Evolutionary conservation across 805 yeast genomes (phyloP).

Genomic region (Cyberlindnera lachancei): DNA sequence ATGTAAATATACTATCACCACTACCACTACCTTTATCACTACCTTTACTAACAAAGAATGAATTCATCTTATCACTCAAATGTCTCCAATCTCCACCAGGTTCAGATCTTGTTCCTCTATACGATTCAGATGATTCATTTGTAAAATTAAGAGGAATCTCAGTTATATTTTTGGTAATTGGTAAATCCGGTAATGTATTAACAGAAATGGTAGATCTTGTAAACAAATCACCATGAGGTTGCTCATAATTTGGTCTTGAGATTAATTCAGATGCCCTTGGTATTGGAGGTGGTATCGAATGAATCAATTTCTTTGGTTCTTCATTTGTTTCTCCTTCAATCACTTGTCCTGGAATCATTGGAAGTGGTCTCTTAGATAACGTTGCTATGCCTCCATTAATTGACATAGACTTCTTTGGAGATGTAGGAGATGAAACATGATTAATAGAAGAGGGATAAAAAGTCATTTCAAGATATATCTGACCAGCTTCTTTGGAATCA

Average conservation of each 20-base stretch:
- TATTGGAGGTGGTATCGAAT: conserved; percentile 18
- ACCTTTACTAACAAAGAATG: too few species aligned
- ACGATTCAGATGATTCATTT: too few species aligned
- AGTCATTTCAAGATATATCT: conserved; percentile 83
- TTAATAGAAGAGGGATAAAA: conserved; percentile 55
- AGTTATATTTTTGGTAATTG: too few species aligned
- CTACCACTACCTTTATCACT: too few species aligned
- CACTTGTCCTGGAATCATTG: conserved; percentile 22
- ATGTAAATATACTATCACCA: too few species aligned
- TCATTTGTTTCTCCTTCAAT: background rate
- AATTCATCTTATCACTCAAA: too few species aligned
- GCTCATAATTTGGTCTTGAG: too few species aligned
- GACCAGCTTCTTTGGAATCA: conserved; percentile 77
- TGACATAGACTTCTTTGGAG: background rate
- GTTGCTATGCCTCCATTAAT: background rate
- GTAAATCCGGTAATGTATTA: conserved; percentile 20
- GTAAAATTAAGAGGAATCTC: too few species aligned
- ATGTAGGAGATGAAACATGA: conserved; percentile 3
- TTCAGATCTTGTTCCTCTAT: too few species aligned
- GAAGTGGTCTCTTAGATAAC: conserved; percentile 18
- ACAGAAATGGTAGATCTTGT: conserved; percentile 10
- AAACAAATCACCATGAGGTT: conserved; percentile 2
- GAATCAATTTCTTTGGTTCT: background rate
- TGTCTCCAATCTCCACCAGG: too few species aligned
- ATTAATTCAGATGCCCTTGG: conserved; percentile 9